These are phyloP conservation scores for Pseudogymnoascus destructans DNA, from an alignment of 2,329 filamentous ascomycete species.

Conservation along the genomic window DNA sequence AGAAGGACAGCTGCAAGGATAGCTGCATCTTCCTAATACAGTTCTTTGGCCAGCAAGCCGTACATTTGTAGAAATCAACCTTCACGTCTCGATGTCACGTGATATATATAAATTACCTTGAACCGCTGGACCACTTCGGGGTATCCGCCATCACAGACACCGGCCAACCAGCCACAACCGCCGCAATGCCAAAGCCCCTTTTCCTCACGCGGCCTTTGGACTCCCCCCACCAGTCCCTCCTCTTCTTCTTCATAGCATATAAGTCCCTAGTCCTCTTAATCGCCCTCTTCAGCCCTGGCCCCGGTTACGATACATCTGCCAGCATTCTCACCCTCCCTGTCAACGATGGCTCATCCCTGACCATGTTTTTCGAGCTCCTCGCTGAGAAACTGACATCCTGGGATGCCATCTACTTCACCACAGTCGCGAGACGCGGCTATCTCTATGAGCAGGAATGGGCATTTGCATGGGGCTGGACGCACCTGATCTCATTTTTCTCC, in stretches of 20 bases:
- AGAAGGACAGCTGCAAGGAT: background rate
- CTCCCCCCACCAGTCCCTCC: background rate
- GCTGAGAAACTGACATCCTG: slow-evolving; percentile 51
- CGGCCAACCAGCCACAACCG: background rate
- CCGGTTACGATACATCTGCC: slow-evolving; percentile 66
- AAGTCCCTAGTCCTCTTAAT: slow-evolving; percentile 54
- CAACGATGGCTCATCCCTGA: background rate
- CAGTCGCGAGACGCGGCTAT: slow-evolving; percentile 49
- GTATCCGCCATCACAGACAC: background rate
- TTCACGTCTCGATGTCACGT: background rate
- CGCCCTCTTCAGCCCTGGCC: slow-evolving; percentile 42
- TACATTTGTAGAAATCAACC: background rate
- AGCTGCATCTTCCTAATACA: background rate
- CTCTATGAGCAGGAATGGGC: slow-evolving; percentile 77
- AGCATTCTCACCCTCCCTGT: slow-evolving; percentile 33
- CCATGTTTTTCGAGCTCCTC: slow-evolving; percentile 15
- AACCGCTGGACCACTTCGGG: background rate
- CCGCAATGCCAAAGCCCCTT: background rate
- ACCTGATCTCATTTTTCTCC: slow-evolving; percentile 26
- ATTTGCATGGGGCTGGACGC: slow-evolving; percentile 47
- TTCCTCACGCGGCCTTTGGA: background rate
- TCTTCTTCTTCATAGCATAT: slow-evolving; percentile 33
- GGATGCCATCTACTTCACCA: slow-evolving; percentile 69
- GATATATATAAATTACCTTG: background rate
- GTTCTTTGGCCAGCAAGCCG: background rate